phyloP scores from a whole-genome alignment of 2,329 filamentous ascomycete species.

The Waltergamsia citrina region DNA sequence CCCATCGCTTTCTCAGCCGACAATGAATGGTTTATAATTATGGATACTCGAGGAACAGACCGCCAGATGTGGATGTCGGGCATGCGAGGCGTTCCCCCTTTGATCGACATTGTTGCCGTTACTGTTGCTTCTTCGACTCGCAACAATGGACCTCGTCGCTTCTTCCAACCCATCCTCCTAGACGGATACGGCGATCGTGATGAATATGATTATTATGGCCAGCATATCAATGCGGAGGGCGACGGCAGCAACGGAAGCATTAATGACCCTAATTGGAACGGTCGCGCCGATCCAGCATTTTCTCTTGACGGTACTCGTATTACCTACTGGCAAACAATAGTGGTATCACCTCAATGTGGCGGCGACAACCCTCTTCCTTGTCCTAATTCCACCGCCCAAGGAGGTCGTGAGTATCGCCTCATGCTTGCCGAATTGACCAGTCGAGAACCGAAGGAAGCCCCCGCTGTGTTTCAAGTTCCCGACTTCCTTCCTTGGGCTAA shows the following conservation, averaged over 20 bases:
- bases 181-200: constrained; percentile 33
- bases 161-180: constrained; percentile 34
- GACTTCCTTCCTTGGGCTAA: constrained; percentile 23
- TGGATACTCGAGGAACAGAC: constrained; percentile 31
- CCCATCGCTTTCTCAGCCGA: constrained; percentile 31
- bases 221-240: constrained; percentile 27
- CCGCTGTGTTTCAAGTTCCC: constrained; percentile 13
- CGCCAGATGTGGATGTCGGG: constrained; percentile 29
- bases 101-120: constrained; percentile 24
- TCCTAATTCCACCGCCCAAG: constrained; percentile 24
- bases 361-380: constrained; percentile 31
- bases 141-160: constrained; percentile 33
- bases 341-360: constrained; percentile 28
- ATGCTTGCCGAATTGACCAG: constrained; percentile 29
- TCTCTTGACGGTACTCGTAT: constrained; percentile 30
- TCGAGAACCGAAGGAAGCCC: constrained; percentile 14
- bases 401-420: constrained; percentile 25
- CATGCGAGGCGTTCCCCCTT: constrained; percentile 30
- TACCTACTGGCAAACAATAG: constrained; percentile 29
- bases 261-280: constrained; percentile 40
- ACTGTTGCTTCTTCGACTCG: constrained; percentile 26
- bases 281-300: constrained; percentile 30
- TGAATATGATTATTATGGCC: constrained; percentile 32
- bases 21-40: constrained; percentile 28
- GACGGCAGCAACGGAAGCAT: constrained; percentile 21